These are phyloP conservation scores for Fragilaria crotonensis DNA, from an alignment of 108 stramenopile species.

Conservation along the genomic window DNA sequence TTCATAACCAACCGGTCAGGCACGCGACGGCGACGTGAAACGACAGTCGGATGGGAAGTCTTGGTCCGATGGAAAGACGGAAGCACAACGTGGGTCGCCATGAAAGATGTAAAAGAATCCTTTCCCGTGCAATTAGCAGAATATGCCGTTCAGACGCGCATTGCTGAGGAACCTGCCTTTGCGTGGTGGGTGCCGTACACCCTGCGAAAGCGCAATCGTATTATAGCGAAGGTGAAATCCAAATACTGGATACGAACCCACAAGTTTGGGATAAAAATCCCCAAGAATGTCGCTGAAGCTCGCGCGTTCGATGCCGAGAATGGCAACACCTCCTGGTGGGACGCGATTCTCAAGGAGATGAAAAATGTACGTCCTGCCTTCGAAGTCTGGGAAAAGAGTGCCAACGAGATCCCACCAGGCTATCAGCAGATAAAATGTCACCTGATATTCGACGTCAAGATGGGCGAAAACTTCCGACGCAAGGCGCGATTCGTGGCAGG, in stretches of 20 bases:
- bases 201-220: constrained; percentile 9
- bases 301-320: constrained; percentile 16
- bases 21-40: no score
- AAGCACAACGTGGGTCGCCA: constrained; percentile 11
- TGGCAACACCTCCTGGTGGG: constrained; percentile 15
- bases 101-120: constrained; percentile 23
- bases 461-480: constrained; percentile 19
- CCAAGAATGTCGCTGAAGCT: constrained; percentile 22
- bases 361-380: no score
- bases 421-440: no score
- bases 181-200: no score
- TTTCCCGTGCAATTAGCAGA: constrained; percentile 36
- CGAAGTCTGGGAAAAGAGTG: no score
- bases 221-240: constrained; percentile 14
- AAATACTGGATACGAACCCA: constrained; percentile 13
- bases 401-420: no score
- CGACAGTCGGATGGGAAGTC: constrained; percentile 26
- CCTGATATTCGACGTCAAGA: no score
- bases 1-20: neutral
- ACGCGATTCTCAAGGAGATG: constrained; percentile 27
- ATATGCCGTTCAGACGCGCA: constrained; percentile 19
- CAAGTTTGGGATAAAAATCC: no score
- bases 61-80: constrained; percentile 31
- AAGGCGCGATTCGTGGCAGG: constrained; percentile 25
- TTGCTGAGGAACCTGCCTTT: constrained; percentile 33